phyloP scores from a whole-genome alignment of 176 grass and related monocot species.

The Dactylis glomerata region DNA sequence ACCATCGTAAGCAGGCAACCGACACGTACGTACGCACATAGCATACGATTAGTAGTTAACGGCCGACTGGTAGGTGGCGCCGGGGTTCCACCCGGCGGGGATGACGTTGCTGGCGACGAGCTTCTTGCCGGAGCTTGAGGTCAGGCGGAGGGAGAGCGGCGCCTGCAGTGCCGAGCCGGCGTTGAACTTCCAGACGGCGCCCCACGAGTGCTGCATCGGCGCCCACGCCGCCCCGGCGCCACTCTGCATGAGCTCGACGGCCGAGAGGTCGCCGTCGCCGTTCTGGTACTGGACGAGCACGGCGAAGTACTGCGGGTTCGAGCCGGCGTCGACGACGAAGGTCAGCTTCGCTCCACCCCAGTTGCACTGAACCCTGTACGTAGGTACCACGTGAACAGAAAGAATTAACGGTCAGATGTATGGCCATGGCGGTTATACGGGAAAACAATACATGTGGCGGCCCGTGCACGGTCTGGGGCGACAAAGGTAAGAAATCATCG shows the following conservation, averaged over 20 bases:
- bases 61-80: slow-evolving; percentile 17
- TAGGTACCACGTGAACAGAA: not conserved
- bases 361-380: slow-evolving; percentile 45
- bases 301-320: slow-evolving; percentile 65
- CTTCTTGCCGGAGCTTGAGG: slow-evolving; percentile 34
- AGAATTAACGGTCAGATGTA: not conserved
- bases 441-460: slow-evolving; percentile 9
- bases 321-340: slow-evolving; percentile 56
- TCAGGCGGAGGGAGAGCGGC: slow-evolving; percentile 45
- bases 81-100: slow-evolving; percentile 32
- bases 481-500: not conserved
- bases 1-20: not conserved
- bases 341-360: slow-evolving; percentile 47
- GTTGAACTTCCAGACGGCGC: slow-evolving; percentile 41
- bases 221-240: not conserved
- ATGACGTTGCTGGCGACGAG: slow-evolving; percentile 40
- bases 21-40: not conserved
- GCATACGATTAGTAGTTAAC: slow-evolving; percentile 23
- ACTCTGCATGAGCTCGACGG: slow-evolving; percentile 43
- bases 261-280: slow-evolving; percentile 54
- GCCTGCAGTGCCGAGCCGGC: slow-evolving; percentile 21
- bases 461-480: not conserved
- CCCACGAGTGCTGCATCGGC: slow-evolving; percentile 55
- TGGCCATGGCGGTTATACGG: too few relatives aligned
- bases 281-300: slow-evolving; percentile 51